Conservation (phyloP, 305 asterid genomes). For the Fraxinus velutina region DNA sequence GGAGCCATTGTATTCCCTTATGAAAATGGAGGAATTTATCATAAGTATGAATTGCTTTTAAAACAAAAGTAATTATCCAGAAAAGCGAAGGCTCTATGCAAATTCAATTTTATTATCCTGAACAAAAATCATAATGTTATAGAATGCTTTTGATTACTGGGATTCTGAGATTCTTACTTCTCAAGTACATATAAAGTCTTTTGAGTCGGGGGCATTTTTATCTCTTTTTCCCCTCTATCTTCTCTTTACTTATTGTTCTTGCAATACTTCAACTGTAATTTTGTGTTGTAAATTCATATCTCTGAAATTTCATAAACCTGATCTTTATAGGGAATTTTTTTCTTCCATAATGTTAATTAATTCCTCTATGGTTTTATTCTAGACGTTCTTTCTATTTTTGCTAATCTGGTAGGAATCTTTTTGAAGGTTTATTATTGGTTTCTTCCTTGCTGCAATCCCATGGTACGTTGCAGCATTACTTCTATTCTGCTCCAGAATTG, state of each 20-base stretch:
- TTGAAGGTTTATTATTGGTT: slow-evolving; percentile 79
- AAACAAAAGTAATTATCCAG: no score
- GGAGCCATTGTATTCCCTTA: neutral
- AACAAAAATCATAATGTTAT: neutral
- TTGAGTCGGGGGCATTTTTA: no score
- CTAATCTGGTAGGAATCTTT: neutral
- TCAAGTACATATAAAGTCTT: neutral
- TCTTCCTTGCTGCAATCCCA: slow-evolving; percentile 73
- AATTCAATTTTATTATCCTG: neutral
- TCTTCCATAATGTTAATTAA: neutral
- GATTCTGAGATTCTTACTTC: neutral
- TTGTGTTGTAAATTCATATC: neutral
- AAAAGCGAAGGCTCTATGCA: neutral
- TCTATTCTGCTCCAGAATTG: slow-evolving; percentile 57
- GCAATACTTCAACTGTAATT: neutral
- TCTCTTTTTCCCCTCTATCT: neutral
- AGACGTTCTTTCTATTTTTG: neutral
- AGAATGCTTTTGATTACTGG: neutral
- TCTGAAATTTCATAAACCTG: neutral
- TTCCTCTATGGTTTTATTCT: neutral
- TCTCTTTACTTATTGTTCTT: neutral
- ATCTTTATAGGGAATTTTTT: neutral
- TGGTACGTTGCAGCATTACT: slow-evolving; percentile 73
- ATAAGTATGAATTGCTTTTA: no score
- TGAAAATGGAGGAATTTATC: neutral